Evolutionary conservation across 805 yeast genomes (phyloP).

Genomic region (Candida andamanensis): DNA sequence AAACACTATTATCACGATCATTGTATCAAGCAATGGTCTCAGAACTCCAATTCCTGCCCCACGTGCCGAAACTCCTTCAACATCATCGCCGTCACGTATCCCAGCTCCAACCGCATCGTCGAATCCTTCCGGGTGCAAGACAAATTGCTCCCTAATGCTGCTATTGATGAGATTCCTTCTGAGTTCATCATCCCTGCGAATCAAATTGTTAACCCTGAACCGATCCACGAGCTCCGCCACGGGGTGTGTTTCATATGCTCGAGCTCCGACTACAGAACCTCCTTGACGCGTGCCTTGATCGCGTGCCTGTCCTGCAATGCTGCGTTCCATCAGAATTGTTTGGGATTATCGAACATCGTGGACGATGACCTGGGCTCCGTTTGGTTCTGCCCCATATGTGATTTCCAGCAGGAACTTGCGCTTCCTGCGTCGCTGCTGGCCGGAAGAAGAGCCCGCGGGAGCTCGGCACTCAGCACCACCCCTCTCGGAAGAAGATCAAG

Average conservation of each 20-base stretch:
- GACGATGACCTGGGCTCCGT: slow-evolving; percentile 6
- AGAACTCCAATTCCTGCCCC: slow-evolving; percentile 55
- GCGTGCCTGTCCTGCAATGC: slow-evolving; percentile 33
- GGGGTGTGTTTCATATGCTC: slow-evolving; percentile 23
- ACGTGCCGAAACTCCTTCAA: slow-evolving; percentile 50
- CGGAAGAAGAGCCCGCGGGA: neutral
- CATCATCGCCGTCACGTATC: slow-evolving; percentile 17
- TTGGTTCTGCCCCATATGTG: slow-evolving; percentile 54
- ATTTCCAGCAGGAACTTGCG: slow-evolving; percentile 30
- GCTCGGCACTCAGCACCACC: too few relatives aligned
- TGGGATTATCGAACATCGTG: slow-evolving; percentile 19
- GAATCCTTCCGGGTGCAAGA: slow-evolving; percentile 21
- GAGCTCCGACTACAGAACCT: slow-evolving; percentile 25
- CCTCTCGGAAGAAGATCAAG: neutral
- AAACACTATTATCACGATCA: slow-evolving; percentile 51
- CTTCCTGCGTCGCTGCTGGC: too few relatives aligned
- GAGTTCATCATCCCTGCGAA: slow-evolving; percentile 27
- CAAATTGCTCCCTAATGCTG: slow-evolving; percentile 27
- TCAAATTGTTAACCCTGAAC: neutral
- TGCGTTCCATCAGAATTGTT: slow-evolving; percentile 36
- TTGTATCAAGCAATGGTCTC: slow-evolving; percentile 56
- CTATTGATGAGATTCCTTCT: slow-evolving; percentile 32
- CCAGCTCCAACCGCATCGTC: slow-evolving; percentile 6
- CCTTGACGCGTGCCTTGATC: slow-evolving; percentile 15
- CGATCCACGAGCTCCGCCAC: neutral